Evolutionary conservation across 495 filamentous ascomycete genomes (phyloP).

Genomic region (Penicillium odoratum): DNA sequence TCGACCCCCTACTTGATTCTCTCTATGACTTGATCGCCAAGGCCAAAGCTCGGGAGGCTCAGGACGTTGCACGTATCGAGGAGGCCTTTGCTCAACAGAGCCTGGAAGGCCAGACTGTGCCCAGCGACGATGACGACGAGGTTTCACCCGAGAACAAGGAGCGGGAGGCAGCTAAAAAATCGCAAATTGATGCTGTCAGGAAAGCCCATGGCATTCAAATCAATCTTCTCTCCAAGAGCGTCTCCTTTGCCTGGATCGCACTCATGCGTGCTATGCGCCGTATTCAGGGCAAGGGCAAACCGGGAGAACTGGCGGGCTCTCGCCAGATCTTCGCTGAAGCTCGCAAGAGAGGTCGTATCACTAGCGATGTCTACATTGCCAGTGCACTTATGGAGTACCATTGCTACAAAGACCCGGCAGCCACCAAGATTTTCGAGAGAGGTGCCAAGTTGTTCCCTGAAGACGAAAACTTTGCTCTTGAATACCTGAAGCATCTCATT

Average conservation of each 20-base stretch:
- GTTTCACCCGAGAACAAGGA: constrained; percentile 55
- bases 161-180: constrained; percentile 55
- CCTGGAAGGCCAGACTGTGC: constrained; percentile 40
- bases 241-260: constrained; percentile 92
- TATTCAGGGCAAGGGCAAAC: constrained; percentile 86
- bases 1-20: constrained; percentile 77
- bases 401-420: constrained; percentile 90
- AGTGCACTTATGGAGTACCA: constrained; percentile 90
- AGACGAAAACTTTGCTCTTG: constrained; percentile 86
- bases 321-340: constrained; percentile 87
- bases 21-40: constrained; percentile 78
- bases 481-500: constrained; percentile 92
- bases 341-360: constrained; percentile 78
- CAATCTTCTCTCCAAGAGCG: constrained; percentile 68
- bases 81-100: constrained; percentile 48
- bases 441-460: constrained; percentile 90
- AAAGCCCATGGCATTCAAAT: constrained; percentile 70
- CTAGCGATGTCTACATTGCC: constrained; percentile 90
- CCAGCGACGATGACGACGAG: constrained; percentile 63
- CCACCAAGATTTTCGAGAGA: constrained; percentile 91
- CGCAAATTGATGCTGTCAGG: constrained; percentile 69
- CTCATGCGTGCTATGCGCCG: constrained; percentile 92
- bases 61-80: constrained; percentile 70
- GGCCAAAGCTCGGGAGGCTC: constrained; percentile 68
- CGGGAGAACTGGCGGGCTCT: constrained; percentile 68